phyloP scores from a whole-genome alignment of 1,284 basidiomycete genomes.

The Tilletia indica region DNA sequence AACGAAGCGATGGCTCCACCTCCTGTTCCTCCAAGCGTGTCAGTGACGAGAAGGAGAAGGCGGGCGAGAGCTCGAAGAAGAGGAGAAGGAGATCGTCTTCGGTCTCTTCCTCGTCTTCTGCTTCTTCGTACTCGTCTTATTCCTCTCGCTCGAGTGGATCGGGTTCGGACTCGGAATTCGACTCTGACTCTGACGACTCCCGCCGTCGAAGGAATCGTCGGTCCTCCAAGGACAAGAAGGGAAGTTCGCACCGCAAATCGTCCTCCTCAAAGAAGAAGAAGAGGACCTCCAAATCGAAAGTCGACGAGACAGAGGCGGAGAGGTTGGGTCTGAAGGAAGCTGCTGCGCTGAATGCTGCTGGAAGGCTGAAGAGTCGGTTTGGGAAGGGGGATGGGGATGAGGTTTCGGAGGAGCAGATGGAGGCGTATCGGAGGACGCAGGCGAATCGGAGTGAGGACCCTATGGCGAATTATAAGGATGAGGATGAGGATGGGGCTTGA shows the following conservation, averaged over 20 bases:
- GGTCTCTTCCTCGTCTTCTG: background rate
- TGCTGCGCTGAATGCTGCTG: conserved; percentile 9
- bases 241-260: conserved; percentile 53
- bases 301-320: conserved; percentile 65
- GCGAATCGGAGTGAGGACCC: conserved; percentile 70
- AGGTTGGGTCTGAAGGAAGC: conserved; percentile 6
- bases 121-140: conserved; percentile 4
- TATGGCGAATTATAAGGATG: conserved; percentile 79
- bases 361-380: conserved; percentile 41
- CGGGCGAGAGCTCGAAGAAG: conserved; percentile 10
- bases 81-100: background rate
- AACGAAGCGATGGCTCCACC: background rate
- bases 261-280: conserved; percentile 65
- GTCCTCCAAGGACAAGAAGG: conserved; percentile 18
- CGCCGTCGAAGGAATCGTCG: background rate
- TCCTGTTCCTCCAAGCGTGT: background rate
- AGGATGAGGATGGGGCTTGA: conserved; percentile 32
- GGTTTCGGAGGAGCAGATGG: conserved; percentile 87
- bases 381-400: conserved; percentile 64
- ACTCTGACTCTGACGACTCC: conserved; percentile 12
- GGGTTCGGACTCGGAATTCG: conserved; percentile 14
- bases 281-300: conserved; percentile 63
- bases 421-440: conserved; percentile 77
- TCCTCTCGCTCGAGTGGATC: background rate
- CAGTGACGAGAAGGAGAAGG: background rate